Evolutionary conservation across 192 early-diverging fungal species (phyloP), one percentile per base, ranked within the genome.

Genomic region (Rhizophagus prolifer): DNA sequence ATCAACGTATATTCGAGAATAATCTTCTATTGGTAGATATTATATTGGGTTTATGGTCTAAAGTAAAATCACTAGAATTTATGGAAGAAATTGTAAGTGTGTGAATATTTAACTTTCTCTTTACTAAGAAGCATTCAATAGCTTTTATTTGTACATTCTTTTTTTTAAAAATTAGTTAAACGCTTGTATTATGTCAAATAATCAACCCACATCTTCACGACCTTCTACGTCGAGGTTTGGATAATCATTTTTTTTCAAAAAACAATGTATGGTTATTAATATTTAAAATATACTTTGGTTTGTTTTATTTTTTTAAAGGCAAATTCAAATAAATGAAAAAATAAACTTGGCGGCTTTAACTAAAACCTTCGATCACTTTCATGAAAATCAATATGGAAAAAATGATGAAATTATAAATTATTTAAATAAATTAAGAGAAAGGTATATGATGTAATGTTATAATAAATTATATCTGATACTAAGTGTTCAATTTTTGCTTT

Each of bases 281-380:
- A 60, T 60, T 61, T 21, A 59, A 34, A 34, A 4, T 34, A 34
- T 34, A 31, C 2, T 31, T 31, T 31, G 2, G 1, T n/a, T 41
- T 38, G 6, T 31, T 8, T 13, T 36, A 30, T 9, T 59, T 21
- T 34, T 59, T 31, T 30, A 41, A 34, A 10, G 36, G n/a, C 28
- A 12, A 23, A 61, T 58, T 19, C 34, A 64, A 30, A 31, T 23
- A 25, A 68, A 60, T 30, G 58, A 21, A 21, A 36, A 47, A 19
- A 64, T 75, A 2, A 65, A 50, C 26, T 34, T 75, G 19, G 12
- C 62, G 19, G 26, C 61, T 23, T 54, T 75, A n/a, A 75, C 74
- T 5, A 41, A 44, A 44, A 75, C 66, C 47, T 31, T 75, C 10
- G 74, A 75, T 47, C 66, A 75, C 62, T 66, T 75, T 44, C 36